These are phyloP conservation scores for Fusarium citri DNA, from an alignment of 2,329 filamentous ascomycete species.

Conservation along the genomic window DNA sequence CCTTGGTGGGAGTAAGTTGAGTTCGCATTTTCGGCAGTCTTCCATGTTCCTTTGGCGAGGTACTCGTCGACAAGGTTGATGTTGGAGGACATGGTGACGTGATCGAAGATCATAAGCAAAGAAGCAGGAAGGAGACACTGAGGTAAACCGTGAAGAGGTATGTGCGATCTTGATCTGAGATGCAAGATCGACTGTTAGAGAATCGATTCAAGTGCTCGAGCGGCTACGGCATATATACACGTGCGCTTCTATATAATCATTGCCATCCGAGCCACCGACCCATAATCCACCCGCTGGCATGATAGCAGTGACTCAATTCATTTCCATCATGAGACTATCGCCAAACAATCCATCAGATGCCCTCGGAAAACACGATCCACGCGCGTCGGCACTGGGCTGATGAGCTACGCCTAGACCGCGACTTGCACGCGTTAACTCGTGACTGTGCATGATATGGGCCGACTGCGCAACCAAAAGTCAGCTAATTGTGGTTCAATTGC, in stretches of 20 bases:
- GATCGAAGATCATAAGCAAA: no score
- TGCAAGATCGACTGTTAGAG: neutral
- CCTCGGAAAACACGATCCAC: constrained; percentile 23
- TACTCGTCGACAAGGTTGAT: constrained; percentile 39
- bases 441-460: constrained; percentile 31
- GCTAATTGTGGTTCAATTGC: constrained; percentile 13
- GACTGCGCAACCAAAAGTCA: neutral
- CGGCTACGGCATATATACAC: neutral
- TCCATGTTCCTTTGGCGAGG: constrained; percentile 40
- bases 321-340: neutral
- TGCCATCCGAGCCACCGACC: neutral
- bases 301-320: constrained; percentile 11
- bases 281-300: neutral
- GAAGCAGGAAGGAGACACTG: neutral
- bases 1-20: constrained; percentile 44
- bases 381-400: constrained; percentile 19
- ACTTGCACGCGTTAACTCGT: constrained; percentile 39
- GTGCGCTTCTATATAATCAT: neutral
- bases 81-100: constrained; percentile 19
- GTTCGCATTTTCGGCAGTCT: constrained; percentile 41
- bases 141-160: fast-evolving
- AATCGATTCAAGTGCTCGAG: fast-evolving
- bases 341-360: neutral
- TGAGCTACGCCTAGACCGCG: constrained; percentile 19
- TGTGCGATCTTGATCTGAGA: neutral